Conservation (phyloP, 169 alveolate species). For the Perkinsus olseni region DNA sequence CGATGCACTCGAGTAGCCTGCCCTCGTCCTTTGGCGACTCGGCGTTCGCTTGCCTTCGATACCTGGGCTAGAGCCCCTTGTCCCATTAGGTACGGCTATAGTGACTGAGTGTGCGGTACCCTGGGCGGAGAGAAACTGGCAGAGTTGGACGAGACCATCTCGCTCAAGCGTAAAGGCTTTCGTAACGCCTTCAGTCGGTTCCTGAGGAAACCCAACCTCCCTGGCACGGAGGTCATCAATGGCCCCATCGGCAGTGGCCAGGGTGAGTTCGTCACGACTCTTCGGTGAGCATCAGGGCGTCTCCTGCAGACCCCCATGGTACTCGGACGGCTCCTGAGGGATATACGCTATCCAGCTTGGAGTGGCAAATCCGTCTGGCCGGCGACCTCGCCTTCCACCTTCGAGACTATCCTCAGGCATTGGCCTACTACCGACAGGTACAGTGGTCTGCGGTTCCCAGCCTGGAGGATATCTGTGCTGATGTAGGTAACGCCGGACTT, state of each 20-base stretch:
- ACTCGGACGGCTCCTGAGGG: background rate
- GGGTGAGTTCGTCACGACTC: background rate
- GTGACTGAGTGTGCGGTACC: background rate
- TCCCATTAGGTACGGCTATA: background rate
- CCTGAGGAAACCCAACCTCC: background rate
- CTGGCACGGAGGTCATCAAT: background rate
- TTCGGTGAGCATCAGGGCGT: background rate
- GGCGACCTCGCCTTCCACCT: background rate
- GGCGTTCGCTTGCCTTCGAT: no score
- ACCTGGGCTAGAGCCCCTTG: no score
- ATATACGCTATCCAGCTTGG: background rate
- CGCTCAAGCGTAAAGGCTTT: background rate
- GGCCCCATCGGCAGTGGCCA: background rate
- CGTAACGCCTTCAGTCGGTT: background rate
- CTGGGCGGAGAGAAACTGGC: background rate
- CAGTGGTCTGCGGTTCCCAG: no score
- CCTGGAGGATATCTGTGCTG: no score
- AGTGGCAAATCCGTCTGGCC: background rate
- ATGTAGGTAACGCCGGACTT: background rate
- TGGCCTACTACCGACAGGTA: background rate
- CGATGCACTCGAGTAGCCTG: no score
- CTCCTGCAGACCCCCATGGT: background rate
- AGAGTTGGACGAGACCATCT: background rate
- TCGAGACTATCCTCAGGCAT: background rate
- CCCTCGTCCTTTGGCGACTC: no score